These are phyloP conservation scores for Yamagishiella unicocca DNA, from an alignment of 139 green algal species.

Conservation along the genomic window DNA sequence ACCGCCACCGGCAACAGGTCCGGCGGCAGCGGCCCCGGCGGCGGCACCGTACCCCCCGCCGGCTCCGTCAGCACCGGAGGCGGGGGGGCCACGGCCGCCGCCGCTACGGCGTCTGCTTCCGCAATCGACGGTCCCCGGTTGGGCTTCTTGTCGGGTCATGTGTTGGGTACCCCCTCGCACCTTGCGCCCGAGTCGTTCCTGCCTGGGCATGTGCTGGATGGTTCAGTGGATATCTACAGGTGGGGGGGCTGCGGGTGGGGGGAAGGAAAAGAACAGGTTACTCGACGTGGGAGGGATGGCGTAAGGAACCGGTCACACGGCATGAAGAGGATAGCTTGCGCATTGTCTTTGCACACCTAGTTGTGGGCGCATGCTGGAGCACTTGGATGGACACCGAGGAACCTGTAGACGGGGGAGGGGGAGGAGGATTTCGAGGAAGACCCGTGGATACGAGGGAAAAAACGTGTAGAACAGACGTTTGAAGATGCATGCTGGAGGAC, in stretches of 20 bases:
- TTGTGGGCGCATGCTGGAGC: no score
- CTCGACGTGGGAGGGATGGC: no score
- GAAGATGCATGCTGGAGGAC: no score
- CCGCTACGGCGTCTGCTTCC: neutral
- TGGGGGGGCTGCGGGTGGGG: neutral
- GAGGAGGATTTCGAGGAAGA: no score
- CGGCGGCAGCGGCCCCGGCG: neutral
- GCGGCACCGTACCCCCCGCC: neutral
- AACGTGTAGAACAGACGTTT: no score
- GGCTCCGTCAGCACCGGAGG: neutral
- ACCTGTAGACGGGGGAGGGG: no score
- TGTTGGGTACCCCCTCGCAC: constrained; percentile 48
- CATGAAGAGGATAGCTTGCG: no score
- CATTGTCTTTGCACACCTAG: no score
- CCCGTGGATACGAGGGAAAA: no score
- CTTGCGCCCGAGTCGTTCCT: constrained; percentile 46
- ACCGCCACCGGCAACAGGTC: neutral
- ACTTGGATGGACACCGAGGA: no score
- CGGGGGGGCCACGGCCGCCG: neutral
- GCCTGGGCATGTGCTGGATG: constrained; percentile 21
- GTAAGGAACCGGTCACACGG: no score
- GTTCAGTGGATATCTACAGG: constrained; percentile 37
- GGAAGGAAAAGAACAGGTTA: no score
- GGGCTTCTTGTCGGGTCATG: constrained; percentile 37
- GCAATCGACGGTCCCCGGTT: neutral